phyloP scores from a whole-genome alignment of 225 moss, liverwort and hornwort species.

The Bryoerythrophyllum caledonicum region DNA sequence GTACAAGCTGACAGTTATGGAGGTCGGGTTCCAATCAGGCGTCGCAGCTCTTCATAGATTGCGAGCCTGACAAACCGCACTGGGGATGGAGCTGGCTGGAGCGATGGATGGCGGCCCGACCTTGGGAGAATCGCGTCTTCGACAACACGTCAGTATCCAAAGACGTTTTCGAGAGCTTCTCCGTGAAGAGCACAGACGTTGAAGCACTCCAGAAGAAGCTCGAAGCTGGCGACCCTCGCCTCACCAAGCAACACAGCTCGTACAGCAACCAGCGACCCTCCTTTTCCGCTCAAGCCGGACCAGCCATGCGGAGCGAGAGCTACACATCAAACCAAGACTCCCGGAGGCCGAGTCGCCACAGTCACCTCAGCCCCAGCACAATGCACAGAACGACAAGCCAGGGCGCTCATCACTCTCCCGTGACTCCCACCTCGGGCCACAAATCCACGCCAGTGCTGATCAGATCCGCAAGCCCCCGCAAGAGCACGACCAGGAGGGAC shows the following conservation, averaged over 20 bases:
- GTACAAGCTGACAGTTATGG: slow-evolving; percentile 48
- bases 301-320: slow-evolving; percentile 30
- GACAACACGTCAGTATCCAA: slow-evolving; percentile 61
- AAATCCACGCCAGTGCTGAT: slow-evolving; percentile 49
- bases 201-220: slow-evolving; percentile 58
- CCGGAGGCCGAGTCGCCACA: slow-evolving; percentile 30
- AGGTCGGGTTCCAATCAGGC: slow-evolving; percentile 67
- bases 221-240: slow-evolving; percentile 63
- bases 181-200: slow-evolving; percentile 58
- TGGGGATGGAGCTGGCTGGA: slow-evolving; percentile 99
- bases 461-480: slow-evolving; percentile 81
- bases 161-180: slow-evolving; percentile 58
- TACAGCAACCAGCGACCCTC: slow-evolving; percentile 46
- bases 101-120: slow-evolving; percentile 99
- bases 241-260: slow-evolving; percentile 46
- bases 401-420: slow-evolving; percentile 59
- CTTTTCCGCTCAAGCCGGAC: slow-evolving; percentile 29
- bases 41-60: slow-evolving; percentile 87
- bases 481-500: slow-evolving; percentile 51
- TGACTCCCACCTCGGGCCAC: slow-evolving; percentile 38
- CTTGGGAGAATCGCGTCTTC: slow-evolving; percentile 92
- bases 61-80: slow-evolving; percentile 96
- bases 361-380: slow-evolving; percentile 48
- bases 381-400: slow-evolving; percentile 55
- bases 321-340: slow-evolving; percentile 31